Evolutionary conservation across 2,329 filamentous ascomycete genomes (phyloP).

Genomic region (Aciculosporium take): DNA sequence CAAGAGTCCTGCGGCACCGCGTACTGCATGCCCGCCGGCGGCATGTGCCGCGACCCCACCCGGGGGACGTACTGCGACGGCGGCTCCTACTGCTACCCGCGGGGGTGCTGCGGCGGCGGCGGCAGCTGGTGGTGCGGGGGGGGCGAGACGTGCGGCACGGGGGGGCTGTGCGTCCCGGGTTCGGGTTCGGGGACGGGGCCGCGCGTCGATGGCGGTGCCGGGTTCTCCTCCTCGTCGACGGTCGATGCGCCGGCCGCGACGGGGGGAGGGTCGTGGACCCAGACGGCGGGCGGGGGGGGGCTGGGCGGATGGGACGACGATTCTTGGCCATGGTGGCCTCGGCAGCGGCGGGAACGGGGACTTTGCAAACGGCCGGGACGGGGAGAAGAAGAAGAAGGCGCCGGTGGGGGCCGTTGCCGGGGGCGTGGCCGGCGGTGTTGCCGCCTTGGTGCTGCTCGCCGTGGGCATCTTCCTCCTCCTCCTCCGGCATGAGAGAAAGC

Average conservation of each 20-base stretch:
- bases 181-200: too few species aligned
- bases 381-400: neutral
- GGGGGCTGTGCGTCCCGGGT: neutral
- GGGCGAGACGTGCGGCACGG: neutral
- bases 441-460: neutral
- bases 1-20: neutral
- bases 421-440: neutral
- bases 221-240: too few species aligned
- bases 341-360: neutral
- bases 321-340: neutral
- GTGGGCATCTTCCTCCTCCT: neutral
- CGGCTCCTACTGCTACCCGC: neutral
- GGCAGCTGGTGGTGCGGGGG: neutral
- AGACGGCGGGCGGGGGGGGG: too few species aligned
- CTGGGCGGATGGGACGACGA: too few species aligned
- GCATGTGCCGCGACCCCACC: neutral
- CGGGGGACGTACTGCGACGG: neutral
- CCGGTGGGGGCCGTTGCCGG: neutral
- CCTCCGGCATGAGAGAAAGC: slow-evolving; percentile 1
- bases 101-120: slow-evolving; percentile 2
- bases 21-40: neutral
- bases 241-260: too few species aligned
- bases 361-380: neutral
- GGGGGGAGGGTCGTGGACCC: too few species aligned
- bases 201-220: too few species aligned